phyloP scores from a whole-genome alignment of 768 basidiomycete species.

The Kwoniella europaea region DNA sequence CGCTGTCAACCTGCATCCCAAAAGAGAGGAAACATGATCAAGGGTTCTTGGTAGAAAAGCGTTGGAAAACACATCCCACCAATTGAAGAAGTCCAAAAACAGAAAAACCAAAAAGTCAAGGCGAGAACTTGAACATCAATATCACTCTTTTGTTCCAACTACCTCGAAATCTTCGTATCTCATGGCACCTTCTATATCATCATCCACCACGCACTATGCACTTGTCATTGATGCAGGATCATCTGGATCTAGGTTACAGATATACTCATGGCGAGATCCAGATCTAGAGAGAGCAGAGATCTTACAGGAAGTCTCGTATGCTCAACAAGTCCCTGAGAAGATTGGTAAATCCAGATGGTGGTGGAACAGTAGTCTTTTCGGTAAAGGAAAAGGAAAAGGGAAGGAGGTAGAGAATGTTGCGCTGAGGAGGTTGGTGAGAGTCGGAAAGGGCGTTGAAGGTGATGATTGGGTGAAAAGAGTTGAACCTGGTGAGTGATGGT shows the following conservation, averaged over 20 bases:
- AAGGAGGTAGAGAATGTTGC: constrained; percentile 52
- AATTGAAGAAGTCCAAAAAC: not conserved
- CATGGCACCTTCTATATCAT: constrained; percentile 52
- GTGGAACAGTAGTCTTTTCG: constrained; percentile 68
- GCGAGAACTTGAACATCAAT: not conserved
- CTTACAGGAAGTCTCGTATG: constrained; percentile 57
- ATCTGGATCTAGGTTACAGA: constrained; percentile 92
- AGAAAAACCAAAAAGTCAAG: not conserved
- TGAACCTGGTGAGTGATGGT: constrained; percentile 76
- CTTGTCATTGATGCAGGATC: constrained; percentile 98
- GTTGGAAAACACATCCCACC: not conserved
- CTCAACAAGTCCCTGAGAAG: constrained; percentile 56
- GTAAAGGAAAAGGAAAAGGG: constrained; percentile 62
- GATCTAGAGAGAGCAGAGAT: constrained; percentile 66
- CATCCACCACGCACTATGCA: constrained; percentile 55
- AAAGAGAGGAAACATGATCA: not conserved
- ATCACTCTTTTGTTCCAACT: not conserved
- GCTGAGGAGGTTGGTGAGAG: constrained; percentile 68
- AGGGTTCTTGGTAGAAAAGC: not conserved
- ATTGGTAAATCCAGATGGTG: constrained; percentile 69
- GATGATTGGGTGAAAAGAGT: constrained; percentile 89
- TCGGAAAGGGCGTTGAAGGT: constrained; percentile 88
- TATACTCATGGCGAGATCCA: constrained; percentile 95
- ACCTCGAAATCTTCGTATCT: not conserved
- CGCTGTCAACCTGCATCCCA: too few species aligned